Conservation (phyloP, 164 flowering plant species). For the Magnolia sinica region DNA sequence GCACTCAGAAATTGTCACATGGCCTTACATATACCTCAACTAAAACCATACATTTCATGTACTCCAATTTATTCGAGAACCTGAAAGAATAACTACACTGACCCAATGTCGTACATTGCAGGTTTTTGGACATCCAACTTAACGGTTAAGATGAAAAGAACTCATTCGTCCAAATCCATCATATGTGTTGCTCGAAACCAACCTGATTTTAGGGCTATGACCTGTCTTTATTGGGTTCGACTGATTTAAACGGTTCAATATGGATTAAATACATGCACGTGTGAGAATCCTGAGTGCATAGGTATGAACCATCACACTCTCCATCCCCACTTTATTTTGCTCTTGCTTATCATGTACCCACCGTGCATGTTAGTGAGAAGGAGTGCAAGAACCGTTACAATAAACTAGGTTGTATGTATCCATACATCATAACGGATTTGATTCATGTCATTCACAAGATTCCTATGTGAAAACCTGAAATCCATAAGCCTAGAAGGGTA, state of each 20-base stretch:
- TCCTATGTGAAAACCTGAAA: not conserved
- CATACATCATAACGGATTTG: not conserved
- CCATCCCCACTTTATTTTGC: not conserved
- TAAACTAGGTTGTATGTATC: not conserved
- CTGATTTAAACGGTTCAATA: not conserved
- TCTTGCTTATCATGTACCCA: not conserved
- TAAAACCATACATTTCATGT: no score
- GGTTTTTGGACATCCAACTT: no score
- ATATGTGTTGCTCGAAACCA: not conserved
- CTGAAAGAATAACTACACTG: no score
- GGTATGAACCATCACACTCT: not conserved
- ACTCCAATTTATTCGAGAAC: no score
- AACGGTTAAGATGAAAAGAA: no score
- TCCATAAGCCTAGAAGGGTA: not conserved
- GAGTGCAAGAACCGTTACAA: not conserved
- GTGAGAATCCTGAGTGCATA: not conserved
- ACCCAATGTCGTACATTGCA: no score
- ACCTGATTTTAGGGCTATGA: not conserved
- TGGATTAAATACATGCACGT: not conserved
- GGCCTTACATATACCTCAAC: no score
- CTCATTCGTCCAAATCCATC: not conserved
- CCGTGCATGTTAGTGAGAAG: not conserved
- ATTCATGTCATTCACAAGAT: slow-evolving; percentile 1
- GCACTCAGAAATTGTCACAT: no score
- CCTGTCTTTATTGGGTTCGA: not conserved